These are phyloP conservation scores for Aspergillus eucalypticola DNA, from an alignment of 2,329 filamentous ascomycete species.

Conservation along the genomic window DNA sequence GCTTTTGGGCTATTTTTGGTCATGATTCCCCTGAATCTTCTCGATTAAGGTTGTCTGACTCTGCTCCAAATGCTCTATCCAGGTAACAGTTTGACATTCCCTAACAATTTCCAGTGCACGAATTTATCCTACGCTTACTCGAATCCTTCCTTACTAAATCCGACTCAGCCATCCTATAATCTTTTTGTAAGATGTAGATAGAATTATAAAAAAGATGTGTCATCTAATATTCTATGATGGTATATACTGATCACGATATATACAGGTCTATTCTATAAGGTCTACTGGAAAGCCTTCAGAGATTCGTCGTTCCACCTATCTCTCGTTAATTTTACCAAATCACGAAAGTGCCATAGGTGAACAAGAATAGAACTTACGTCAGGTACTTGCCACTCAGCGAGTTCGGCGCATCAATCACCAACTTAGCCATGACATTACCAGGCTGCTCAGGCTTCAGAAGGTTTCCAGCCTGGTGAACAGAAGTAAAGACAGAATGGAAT, in stretches of 20 bases:
- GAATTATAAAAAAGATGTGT: too few species aligned
- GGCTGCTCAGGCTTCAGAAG: conserved; percentile 81
- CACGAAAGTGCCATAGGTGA: background rate
- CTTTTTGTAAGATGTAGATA: too few species aligned
- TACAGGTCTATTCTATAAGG: conserved; percentile 1
- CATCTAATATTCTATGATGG: too few species aligned
- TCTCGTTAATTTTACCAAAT: conserved; percentile 25
- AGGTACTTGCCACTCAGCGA: conserved; percentile 76
- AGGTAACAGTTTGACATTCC: too few species aligned
- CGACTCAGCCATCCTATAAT: too few species aligned
- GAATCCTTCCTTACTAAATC: too few species aligned
- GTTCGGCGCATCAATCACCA: conserved; percentile 65
- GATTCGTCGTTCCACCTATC: conserved; percentile 49
- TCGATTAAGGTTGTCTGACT: too few species aligned
- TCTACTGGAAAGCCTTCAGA: conserved; percentile 42
- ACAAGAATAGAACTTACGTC: conserved; percentile 28
- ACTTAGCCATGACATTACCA: conserved; percentile 78
- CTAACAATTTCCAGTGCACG: too few species aligned
- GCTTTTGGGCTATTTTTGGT: background rate
- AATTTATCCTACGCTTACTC: too few species aligned
- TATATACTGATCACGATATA: background rate
- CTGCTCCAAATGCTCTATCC: too few species aligned
- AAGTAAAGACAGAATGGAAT: conserved; percentile 65
- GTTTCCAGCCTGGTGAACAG: conserved; percentile 67
- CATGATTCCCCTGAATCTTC: too few species aligned